These are phyloP conservation scores for Stylosanthes scabra DNA, from an alignment of 331 rosid species.

Conservation along the genomic window DNA sequence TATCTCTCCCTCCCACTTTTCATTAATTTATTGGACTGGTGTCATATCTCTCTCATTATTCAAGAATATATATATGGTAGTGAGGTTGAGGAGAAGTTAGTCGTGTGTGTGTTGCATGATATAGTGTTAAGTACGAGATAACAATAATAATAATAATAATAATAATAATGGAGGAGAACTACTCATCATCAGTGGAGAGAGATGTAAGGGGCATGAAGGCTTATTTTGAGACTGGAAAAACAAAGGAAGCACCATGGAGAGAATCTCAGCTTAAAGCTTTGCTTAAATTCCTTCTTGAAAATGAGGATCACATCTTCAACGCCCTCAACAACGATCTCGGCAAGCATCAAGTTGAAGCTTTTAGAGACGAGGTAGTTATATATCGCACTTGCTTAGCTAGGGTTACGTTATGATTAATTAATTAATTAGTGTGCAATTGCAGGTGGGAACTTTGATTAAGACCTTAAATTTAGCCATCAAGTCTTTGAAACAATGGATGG, in stretches of 20 bases:
- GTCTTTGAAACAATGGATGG: slow-evolving; percentile 64
- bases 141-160: neutral
- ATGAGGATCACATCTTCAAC: slow-evolving; percentile 51
- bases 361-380: slow-evolving; percentile 68
- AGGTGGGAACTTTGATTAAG: slow-evolving; percentile 65
- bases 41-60: too few species aligned
- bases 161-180: too few species aligned
- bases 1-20: too few species aligned
- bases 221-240: slow-evolving; percentile 54
- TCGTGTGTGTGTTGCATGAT: neutral
- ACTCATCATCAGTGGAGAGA: slow-evolving; percentile 30
- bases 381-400: too few species aligned
- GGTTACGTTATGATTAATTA: too few species aligned
- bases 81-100: neutral
- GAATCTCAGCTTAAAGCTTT: slow-evolving; percentile 65
- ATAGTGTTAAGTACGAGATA: neutral
- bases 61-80: slow-evolving; percentile 6
- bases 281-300: slow-evolving; percentile 50
- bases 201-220: slow-evolving; percentile 49
- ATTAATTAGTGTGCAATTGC: slow-evolving; percentile 18
- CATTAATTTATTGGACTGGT: too few species aligned
- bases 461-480: slow-evolving; percentile 53
- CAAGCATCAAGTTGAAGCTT: slow-evolving; percentile 72
- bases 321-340: slow-evolving; percentile 73
- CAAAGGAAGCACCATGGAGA: slow-evolving; percentile 76